phyloP scores from a whole-genome alignment of 176 grass and related monocot genomes.

The Oryza glumipatula region DNA sequence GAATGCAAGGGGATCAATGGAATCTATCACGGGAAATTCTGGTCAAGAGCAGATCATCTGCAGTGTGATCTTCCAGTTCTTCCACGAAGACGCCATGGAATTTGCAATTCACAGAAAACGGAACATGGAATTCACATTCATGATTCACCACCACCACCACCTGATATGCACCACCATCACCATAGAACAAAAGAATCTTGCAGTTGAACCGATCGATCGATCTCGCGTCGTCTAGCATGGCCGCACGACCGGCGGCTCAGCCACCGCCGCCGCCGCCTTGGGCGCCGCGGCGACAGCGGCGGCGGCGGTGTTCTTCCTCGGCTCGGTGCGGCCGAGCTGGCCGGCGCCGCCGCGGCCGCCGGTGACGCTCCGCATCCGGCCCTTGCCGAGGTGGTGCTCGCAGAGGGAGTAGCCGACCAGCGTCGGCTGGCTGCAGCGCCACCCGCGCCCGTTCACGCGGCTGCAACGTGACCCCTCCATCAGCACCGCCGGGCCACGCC shows the following conservation, averaged over 20 bases:
- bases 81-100: not conserved
- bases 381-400: conserved; percentile 95
- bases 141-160: not conserved
- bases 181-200: conserved; percentile 26
- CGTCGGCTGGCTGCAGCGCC: conserved; percentile 92
- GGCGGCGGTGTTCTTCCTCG: not conserved
- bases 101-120: conserved; percentile 23
- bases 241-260: conserved; percentile 1
- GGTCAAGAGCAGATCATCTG: not conserved
- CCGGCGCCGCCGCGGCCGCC: conserved; percentile 14
- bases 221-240: conserved; percentile 8
- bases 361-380: conserved; percentile 48
- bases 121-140: conserved; percentile 12
- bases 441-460: conserved; percentile 92
- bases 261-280: not conserved
- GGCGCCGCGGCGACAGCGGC: not conserved
- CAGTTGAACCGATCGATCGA: not conserved
- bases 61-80: not conserved
- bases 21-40: not conserved
- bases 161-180: conserved; percentile 34
- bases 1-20: not conserved
- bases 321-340: conserved; percentile 61
- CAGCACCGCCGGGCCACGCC: conserved; percentile 49
- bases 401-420: conserved; percentile 88
- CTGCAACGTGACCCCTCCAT: conserved; percentile 88